Evolutionary conservation across 2,329 filamentous ascomycete genomes (phyloP).

Genomic region (Stachybotrys echinatus): DNA sequence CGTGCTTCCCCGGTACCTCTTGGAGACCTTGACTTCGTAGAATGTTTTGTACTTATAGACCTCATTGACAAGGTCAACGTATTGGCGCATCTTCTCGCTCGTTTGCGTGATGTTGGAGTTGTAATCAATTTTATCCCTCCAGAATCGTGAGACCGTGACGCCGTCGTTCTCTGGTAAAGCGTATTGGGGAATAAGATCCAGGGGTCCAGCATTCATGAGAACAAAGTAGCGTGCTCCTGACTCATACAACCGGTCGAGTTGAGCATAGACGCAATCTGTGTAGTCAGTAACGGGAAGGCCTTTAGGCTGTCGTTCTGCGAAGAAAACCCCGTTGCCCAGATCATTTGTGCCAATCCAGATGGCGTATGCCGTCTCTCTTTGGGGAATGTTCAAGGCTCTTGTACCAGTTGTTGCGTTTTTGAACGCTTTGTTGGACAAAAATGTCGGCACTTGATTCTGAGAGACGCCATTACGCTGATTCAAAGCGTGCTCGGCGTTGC

Average conservation of each 20-base stretch:
- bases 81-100: constrained; percentile 2
- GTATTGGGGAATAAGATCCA: constrained; percentile 1
- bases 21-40: not conserved
- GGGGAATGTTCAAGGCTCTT: not conserved
- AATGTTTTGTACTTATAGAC: not conserved
- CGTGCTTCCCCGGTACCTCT: constrained; percentile 1
- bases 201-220: constrained; percentile 1
- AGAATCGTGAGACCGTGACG: not conserved
- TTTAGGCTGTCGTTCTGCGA: not conserved
- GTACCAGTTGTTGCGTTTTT: not conserved
- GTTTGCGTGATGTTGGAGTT: not conserved
- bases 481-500: not conserved
- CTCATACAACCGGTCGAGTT: not conserved
- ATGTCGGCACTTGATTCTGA: constrained; percentile 1
- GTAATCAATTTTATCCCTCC: not conserved
- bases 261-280: not conserved
- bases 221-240: not conserved
- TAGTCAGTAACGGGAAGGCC: not conserved
- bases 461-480: not conserved
- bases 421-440: not conserved
- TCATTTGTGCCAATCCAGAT: constrained; percentile 2
- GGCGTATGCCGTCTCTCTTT: not conserved
- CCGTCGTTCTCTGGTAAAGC: not conserved
- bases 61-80: not conserved
- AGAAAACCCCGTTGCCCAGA: not conserved